Evolutionary conservation across 2,329 filamentous ascomycete genomes (phyloP).

Genomic region (Talaromyces sp.): DNA sequence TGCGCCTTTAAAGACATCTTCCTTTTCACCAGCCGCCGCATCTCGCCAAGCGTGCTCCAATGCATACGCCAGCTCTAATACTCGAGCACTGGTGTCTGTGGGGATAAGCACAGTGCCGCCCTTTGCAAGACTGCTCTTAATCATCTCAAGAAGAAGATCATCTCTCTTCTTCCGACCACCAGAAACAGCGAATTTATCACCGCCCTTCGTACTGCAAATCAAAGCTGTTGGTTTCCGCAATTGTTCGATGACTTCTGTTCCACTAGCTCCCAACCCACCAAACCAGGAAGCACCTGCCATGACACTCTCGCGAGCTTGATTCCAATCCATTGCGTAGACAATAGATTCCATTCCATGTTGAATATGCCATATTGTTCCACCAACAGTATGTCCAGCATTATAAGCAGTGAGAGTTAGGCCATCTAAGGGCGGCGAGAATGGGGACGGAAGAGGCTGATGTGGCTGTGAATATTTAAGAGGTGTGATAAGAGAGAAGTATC

Average conservation of each 20-base stretch:
- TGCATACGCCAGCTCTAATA: conserved; percentile 88
- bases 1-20: conserved; percentile 53
- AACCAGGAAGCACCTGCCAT: conserved; percentile 93
- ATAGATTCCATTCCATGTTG: conserved; percentile 96
- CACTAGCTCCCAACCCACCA: conserved; percentile 75
- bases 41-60: conserved; percentile 89
- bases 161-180: conserved; percentile 80
- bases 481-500: conserved; percentile 88
- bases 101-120: conserved; percentile 93
- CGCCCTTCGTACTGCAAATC: conserved; percentile 84
- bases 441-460: conserved; percentile 82
- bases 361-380: conserved; percentile 98
- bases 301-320: conserved; percentile 94
- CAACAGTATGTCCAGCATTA: conserved; percentile 92
- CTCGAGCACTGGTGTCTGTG: conserved; percentile 91
- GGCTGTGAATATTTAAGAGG: conserved; percentile 96
- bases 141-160: conserved; percentile 79
- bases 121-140: conserved; percentile 74
- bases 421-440: conserved; percentile 85
- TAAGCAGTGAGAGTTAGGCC: conserved; percentile 95
- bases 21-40: conserved; percentile 58
- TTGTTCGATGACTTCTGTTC: conserved; percentile 90
- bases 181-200: conserved; percentile 69
- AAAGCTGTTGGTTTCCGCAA: conserved; percentile 90
- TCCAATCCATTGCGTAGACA: conserved; percentile 98